Percentiles rank a stretch among this genome's conserved stretches.
Evolutionary conservation across 1,139 yeast genomes (phyloP).

Genomic region (Meyerozyma smithsonii): DNA sequence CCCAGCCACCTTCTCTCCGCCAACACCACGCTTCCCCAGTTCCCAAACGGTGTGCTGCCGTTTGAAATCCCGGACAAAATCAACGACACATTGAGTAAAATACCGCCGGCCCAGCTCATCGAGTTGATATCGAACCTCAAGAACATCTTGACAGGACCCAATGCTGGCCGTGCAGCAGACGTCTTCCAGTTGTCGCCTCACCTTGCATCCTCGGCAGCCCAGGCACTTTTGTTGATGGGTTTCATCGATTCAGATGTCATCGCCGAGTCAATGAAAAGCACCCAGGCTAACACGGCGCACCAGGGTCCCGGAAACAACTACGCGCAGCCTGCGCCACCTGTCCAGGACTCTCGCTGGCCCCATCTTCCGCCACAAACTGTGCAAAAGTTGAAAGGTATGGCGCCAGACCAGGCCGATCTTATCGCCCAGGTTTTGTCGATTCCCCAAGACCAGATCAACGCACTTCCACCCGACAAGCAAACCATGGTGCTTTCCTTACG

Average conservation of each 20-base stretch:
- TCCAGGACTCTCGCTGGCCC: slow-evolving; percentile 42
- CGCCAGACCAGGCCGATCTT: slow-evolving; percentile 57
- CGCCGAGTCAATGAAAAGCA: slow-evolving; percentile 38
- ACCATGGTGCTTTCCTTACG: slow-evolving; percentile 56
- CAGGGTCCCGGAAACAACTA: slow-evolving; percentile 24
- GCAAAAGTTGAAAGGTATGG: slow-evolving; percentile 41
- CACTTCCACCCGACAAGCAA: slow-evolving; percentile 57
- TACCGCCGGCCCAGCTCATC: slow-evolving; percentile 66
- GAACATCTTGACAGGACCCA: slow-evolving; percentile 45
- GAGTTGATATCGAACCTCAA: slow-evolving; percentile 65
- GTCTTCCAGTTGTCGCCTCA: slow-evolving; percentile 53
- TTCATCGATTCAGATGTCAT: slow-evolving; percentile 63
- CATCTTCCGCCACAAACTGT: slow-evolving; percentile 46
- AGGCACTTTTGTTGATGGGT: slow-evolving; percentile 74
- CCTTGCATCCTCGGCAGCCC: slow-evolving; percentile 62
- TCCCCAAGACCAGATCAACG: slow-evolving; percentile 49
- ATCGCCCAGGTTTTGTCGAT: slow-evolving; percentile 61
- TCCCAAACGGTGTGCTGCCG: slow-evolving; percentile 26
- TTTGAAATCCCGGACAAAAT: slow-evolving; percentile 48
- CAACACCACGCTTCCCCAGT: slow-evolving; percentile 5
- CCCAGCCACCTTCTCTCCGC: slow-evolving; percentile 5
- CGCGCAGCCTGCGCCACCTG: slow-evolving; percentile 14
- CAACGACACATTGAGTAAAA: slow-evolving; percentile 50
- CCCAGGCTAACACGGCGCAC: slow-evolving; percentile 8
- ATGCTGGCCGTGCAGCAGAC: slow-evolving; percentile 46